Conservation (phyloP, 768 basidiomycete genomes). For the Daedaleopsis sinensis region DNA sequence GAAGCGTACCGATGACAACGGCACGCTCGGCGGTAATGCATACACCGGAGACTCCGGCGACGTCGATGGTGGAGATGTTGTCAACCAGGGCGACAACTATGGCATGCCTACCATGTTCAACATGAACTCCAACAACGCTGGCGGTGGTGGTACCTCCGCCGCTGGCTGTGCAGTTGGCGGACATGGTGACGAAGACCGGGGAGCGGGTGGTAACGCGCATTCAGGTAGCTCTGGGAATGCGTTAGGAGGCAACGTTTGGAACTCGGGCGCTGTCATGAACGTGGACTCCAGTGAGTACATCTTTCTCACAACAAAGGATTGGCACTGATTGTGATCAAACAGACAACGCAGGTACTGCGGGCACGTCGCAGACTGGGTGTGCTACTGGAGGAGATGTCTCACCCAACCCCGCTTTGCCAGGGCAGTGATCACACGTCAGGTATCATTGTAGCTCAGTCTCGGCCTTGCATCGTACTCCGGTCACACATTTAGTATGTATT, state of each 20-base stretch:
- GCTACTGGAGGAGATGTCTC: constrained; percentile 26
- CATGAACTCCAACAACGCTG: constrained; percentile 36
- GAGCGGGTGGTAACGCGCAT: constrained; percentile 27
- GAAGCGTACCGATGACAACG: constrained; percentile 25
- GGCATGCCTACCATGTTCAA: constrained; percentile 33
- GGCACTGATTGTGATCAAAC: background rate
- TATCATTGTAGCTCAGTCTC: background rate
- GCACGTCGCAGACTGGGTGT: constrained; percentile 26
- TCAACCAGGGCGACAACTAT: constrained; percentile 25
- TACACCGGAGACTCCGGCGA: constrained; percentile 27
- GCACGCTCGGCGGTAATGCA: constrained; percentile 32
- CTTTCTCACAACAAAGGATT: background rate
- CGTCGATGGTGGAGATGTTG: constrained; percentile 27
- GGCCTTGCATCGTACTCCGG: too few relatives aligned
- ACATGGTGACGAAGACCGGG: constrained; percentile 16
- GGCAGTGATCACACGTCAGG: too few relatives aligned
- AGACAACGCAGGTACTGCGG: constrained; percentile 33
- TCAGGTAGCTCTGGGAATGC: constrained; percentile 33
- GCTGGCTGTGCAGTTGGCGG: constrained; percentile 32
- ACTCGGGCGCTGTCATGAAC: constrained; percentile 27
- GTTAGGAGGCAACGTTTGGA: constrained; percentile 29
- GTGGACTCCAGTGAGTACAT: constrained; percentile 32
- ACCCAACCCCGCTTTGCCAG: background rate
- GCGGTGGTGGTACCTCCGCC: constrained; percentile 29
- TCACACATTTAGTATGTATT: too few relatives aligned